Evolutionary conservation across 768 basidiomycete species (phyloP), one percentile per base, ranked within the genome.

Genomic region (Lentinula edodes): DNA sequence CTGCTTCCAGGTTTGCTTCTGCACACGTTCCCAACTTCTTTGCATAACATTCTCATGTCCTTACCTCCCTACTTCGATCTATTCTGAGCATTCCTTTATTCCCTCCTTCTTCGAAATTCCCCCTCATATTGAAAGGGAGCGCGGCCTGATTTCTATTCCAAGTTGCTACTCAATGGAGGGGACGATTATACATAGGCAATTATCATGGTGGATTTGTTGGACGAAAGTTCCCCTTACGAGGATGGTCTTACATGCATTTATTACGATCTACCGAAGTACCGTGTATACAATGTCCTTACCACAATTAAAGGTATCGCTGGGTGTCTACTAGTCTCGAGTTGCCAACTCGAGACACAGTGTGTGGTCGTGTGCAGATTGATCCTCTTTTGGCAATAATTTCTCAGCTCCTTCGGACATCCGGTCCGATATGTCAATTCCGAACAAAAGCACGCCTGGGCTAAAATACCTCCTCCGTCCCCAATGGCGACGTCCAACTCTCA

Each of bases 111-210:
- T 20, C 15, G 43, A 48, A 23, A 23, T 6, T 34, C 43, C 55
- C 42, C 55, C 55, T 56, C 39, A n/a, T 45, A 56, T 55, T 55
- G 20, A 55, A 28, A 28, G 3, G 28, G 28, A 3, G 28, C 28
- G 28, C 28, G 28, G 28, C 28, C 28, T 28, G 28, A 28, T 28
- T 28, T 28, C 28, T 28, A 28, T 28, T 4, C 28, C 2, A 28
- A 56, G 55, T 56, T 56, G 55, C 55, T 56, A 23, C 23, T 23
- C 23, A 56, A 56, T 56, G 55, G 55, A 56, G 41, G 55, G 55
- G 55, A 43, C 42, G 41, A 56, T 28, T 2, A 15, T 35, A 15
- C 7, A 7, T 5, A 36, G 28, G 51, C 51, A 52, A 35, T 34
- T 52, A 52, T 52, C 35, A 35, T 32, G 51, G 51, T 16, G 13